Evolutionary conservation across 805 yeast genomes (phyloP).

Genomic region (Metschnikowia vanudenii): DNA sequence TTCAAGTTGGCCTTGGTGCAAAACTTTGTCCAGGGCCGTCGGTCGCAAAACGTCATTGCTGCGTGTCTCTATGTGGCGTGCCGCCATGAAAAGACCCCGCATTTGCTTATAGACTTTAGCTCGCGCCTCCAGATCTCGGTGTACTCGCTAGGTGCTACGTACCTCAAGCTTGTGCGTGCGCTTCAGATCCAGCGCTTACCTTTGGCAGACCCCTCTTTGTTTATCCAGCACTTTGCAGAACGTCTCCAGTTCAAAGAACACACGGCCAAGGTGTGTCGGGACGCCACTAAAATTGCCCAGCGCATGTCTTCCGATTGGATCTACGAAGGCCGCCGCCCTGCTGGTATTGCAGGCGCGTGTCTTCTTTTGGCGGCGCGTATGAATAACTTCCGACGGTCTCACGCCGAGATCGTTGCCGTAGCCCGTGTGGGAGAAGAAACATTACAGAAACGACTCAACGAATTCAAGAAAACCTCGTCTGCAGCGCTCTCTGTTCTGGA

Average conservation of each 20-base stretch:
- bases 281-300: constrained; percentile 82
- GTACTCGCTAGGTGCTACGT: constrained; percentile 93
- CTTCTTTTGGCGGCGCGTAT: constrained; percentile 89
- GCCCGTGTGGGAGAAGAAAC: constrained; percentile 96
- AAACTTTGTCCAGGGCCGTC: constrained; percentile 95
- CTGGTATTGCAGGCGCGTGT: constrained; percentile 98
- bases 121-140: constrained; percentile 88
- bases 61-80: constrained; percentile 95
- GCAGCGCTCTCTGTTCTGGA: constrained; percentile 70
- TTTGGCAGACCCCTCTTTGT: constrained; percentile 89
- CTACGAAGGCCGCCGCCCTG: constrained; percentile 95
- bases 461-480: constrained; percentile 75
- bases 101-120: constrained; percentile 94
- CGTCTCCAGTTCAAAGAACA: constrained; percentile 76
- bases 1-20: constrained; percentile 80
- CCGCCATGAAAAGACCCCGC: constrained; percentile 85
- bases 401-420: constrained; percentile 89
- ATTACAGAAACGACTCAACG: constrained; percentile 83
- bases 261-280: constrained; percentile 72
- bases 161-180: constrained; percentile 85
- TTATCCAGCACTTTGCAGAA: constrained; percentile 91
- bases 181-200: constrained; percentile 78
- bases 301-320: constrained; percentile 96
- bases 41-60: constrained; percentile 92
- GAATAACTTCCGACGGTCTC: constrained; percentile 91